Evolutionary conservation across 371 early-diverging fungal genomes (phyloP).

Genomic region (Saksenaea vasiformis): DNA sequence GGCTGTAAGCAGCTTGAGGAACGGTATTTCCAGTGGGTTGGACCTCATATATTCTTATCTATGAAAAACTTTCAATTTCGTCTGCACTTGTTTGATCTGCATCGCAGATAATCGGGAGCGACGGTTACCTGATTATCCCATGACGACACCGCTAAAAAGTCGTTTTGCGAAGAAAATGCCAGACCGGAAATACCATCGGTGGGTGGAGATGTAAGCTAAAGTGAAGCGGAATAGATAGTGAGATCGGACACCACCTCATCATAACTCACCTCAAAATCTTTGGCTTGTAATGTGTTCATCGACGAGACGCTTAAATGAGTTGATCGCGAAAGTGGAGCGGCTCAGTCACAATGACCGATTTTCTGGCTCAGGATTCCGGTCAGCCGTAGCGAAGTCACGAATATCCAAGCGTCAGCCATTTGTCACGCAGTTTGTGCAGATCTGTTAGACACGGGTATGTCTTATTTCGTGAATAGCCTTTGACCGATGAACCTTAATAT

Average conservation of each 20-base stretch:
- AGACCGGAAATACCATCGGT: conserved; percentile 82
- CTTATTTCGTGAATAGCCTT: no score
- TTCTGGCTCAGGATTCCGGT: no score
- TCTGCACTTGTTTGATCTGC: not conserved
- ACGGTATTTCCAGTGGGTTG: conserved; percentile 69
- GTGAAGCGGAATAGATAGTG: not conserved
- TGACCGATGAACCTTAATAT: no score
- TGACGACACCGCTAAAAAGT: conserved; percentile 83
- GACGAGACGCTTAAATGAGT: no score
- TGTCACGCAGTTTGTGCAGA: no score
- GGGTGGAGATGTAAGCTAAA: conserved; percentile 72
- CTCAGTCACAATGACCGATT: no score
- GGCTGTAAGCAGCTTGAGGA: conserved; percentile 78
- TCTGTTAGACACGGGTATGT: no score
- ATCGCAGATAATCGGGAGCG: not conserved
- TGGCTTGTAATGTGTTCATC: not conserved
- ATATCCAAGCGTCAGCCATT: no score
- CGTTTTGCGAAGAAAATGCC: conserved; percentile 79
- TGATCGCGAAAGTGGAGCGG: no score
- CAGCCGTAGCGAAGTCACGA: no score
- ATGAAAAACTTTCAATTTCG: conserved; percentile 4
- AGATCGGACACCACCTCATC: not conserved
- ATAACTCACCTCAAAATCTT: not conserved
- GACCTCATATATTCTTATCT: conserved; percentile 94
- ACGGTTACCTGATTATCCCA: conserved; percentile 89